Evolutionary conservation across 2,329 filamentous ascomycete genomes (phyloP), one percentile per base, ranked within the genome.

Genomic region (Penicillium verrucosum): DNA sequence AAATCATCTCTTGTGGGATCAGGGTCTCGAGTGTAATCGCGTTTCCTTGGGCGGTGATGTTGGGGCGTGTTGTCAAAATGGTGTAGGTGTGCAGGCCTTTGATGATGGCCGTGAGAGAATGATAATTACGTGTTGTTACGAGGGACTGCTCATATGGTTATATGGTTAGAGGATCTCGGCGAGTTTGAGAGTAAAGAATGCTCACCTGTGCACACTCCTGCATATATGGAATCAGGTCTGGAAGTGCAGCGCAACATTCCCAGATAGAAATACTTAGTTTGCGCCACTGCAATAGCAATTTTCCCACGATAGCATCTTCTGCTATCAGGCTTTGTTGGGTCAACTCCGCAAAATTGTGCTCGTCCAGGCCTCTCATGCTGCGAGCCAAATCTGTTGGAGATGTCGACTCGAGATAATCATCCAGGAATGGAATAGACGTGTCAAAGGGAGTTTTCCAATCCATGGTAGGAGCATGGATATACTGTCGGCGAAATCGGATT

Each of bases 211-310:
- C 62, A 52, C 73, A 73, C 38, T 72, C 72, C 59, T 70, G 68
- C 9, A 77, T 61, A 53, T 65, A 70, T 10, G 58, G 54, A 9
- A 69, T 60, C 49, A 69, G 45, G 8, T 75, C 69, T 8, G 73
- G 73, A 36, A 75, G 57, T 11, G 71, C 73, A 2, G 64, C 66
- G 50, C 73, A 76, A 54, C 69, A 75, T 60, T 77, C 74, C 68
- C 73, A 75, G 1, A 73, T 69, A 1, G 69, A 68, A 5, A 64
- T 63, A 36, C 65, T 70, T 12, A 75, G 60, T 21, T 52, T 45
- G 36, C 69, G 64, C 74, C 74, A 77, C 43, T 68, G 63, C 0
- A 45, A 42, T 5, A 69, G 42, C 6, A 76, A 42, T n/a, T 45
- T 44, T 8, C 57, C 61, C 0, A 69, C 59, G 10, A 63, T 42